Evolutionary conservation across 2,329 filamentous ascomycete species (phyloP).

Genomic region (Parastagonospora avenae): DNA sequence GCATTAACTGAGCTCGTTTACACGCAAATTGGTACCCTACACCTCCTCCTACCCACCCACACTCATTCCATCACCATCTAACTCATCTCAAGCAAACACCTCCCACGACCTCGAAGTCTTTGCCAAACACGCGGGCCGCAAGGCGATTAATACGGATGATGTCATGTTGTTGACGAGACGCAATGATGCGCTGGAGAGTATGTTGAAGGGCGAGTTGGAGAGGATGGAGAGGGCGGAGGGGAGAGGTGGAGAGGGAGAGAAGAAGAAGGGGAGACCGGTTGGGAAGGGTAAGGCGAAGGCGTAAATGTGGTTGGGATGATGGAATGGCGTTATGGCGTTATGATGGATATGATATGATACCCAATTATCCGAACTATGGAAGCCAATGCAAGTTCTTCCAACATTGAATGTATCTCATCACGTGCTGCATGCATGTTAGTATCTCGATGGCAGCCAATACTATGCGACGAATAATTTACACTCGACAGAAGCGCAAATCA

Average conservation of each 20-base stretch:
- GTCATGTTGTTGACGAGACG: slow-evolving; percentile 84
- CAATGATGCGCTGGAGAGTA: slow-evolving; percentile 80
- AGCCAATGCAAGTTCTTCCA: too few relatives aligned
- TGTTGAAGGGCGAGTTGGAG: slow-evolving; percentile 74
- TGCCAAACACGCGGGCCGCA: slow-evolving; percentile 75
- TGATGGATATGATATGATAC: slow-evolving; percentile 1
- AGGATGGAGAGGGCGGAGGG: slow-evolving; percentile 41
- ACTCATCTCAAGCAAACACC: slow-evolving; percentile 34
- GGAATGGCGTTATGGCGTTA: neutral
- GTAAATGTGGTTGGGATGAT: neutral
- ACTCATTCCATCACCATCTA: neutral
- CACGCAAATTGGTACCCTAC: slow-evolving; percentile 76
- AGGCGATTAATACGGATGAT: slow-evolving; percentile 81
- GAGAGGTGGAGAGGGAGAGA: slow-evolving; percentile 17
- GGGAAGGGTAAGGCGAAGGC: slow-evolving; percentile 26
- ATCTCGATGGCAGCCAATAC: too few relatives aligned
- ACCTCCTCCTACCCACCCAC: neutral
- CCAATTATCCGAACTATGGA: too few relatives aligned
- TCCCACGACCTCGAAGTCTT: slow-evolving; percentile 65
- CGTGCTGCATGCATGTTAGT: too few relatives aligned
- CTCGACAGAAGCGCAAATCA: too few relatives aligned
- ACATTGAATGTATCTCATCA: too few relatives aligned
- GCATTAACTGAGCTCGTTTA: slow-evolving; percentile 78
- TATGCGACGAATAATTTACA: too few relatives aligned
- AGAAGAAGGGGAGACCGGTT: slow-evolving; percentile 13